These are phyloP conservation scores for Chamaenerion angustifolium DNA, from an alignment of 345 rosid genomes.

Conservation along the genomic window DNA sequence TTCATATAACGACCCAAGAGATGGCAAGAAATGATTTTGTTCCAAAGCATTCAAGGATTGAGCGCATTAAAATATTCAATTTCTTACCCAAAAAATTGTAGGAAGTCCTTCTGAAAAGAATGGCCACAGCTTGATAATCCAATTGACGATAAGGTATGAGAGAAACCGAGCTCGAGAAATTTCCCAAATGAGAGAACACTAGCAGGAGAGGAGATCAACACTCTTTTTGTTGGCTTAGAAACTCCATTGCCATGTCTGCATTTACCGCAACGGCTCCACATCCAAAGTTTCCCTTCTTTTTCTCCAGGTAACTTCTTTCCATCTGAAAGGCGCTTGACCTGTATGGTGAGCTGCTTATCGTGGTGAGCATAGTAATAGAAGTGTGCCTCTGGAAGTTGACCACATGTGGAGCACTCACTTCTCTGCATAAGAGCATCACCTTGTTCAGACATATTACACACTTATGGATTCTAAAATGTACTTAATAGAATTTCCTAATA, in stretches of 20 bases:
- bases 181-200: slow-evolving; percentile 80
- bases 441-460: too few species aligned
- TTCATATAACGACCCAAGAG: too few species aligned
- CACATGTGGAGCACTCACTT: slow-evolving; percentile 45
- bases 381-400: slow-evolving; percentile 64
- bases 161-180: slow-evolving; percentile 87
- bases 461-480: too few species aligned
- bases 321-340: slow-evolving; percentile 34
- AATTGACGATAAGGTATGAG: slow-evolving; percentile 26
- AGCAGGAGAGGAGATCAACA: slow-evolving; percentile 61
- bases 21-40: too few species aligned
- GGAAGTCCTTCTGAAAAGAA: slow-evolving; percentile 56
- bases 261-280: slow-evolving; percentile 90
- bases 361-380: slow-evolving; percentile 74
- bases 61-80: too few species aligned
- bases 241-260: slow-evolving; percentile 41
- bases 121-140: slow-evolving; percentile 72
- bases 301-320: slow-evolving; percentile 46
- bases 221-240: slow-evolving; percentile 63
- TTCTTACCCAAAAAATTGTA: slow-evolving; percentile 88
- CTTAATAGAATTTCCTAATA: too few species aligned
- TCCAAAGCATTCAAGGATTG: too few species aligned
- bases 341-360: slow-evolving; percentile 62
- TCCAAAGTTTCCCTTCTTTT: slow-evolving; percentile 78
- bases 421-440: slow-evolving; percentile 31